Percentiles rank a stretch among this genome's conserved stretches.
Conservation (phyloP, 2,329 filamentous ascomycete genomes). For the Annulohypoxylon truncatum region DNA sequence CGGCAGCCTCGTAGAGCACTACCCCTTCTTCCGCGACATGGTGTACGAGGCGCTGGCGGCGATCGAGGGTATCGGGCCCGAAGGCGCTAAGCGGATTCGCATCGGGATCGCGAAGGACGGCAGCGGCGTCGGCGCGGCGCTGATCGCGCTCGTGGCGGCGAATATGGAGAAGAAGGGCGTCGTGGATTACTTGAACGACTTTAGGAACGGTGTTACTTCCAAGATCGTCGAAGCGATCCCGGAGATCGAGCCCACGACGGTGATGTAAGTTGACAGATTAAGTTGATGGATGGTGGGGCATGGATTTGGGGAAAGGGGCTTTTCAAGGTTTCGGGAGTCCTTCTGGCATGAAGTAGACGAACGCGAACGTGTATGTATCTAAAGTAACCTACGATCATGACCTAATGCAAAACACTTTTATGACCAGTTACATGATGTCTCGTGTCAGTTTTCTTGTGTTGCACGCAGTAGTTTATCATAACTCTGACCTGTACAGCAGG, state of each 20-base stretch:
- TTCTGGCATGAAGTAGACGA: slow-evolving; percentile 12
- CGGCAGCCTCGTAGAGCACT: slow-evolving; percentile 93
- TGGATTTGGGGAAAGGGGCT: not conserved
- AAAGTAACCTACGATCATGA: slow-evolving; percentile 28
- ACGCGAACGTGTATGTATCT: slow-evolving; percentile 22
- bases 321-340: not conserved
- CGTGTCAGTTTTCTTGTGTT: no score
- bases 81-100: slow-evolving; percentile 85
- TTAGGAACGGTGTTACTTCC: slow-evolving; percentile 55
- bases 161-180: slow-evolving; percentile 64
- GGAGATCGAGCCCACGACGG: slow-evolving; percentile 41
- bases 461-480: no score
- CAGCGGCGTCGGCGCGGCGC: slow-evolving; percentile 91
- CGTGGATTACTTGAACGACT: slow-evolving; percentile 56
- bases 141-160: slow-evolving; percentile 92
- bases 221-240: slow-evolving; percentile 44
- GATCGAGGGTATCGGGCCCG: slow-evolving; percentile 79
- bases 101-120: slow-evolving; percentile 98
- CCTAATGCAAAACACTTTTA: slow-evolving; percentile 37
- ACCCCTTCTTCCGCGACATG: slow-evolving; percentile 90
- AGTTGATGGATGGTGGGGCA: not conserved
- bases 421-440: slow-evolving; percentile 14
- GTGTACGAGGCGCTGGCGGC: slow-evolving; percentile 83
- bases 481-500: not conserved
- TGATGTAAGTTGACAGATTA: slow-evolving; percentile 31